These are phyloP conservation scores for Nannochloropsis gaditana DNA, from an alignment of 108 stramenopile genomes.

Conservation along the genomic window DNA sequence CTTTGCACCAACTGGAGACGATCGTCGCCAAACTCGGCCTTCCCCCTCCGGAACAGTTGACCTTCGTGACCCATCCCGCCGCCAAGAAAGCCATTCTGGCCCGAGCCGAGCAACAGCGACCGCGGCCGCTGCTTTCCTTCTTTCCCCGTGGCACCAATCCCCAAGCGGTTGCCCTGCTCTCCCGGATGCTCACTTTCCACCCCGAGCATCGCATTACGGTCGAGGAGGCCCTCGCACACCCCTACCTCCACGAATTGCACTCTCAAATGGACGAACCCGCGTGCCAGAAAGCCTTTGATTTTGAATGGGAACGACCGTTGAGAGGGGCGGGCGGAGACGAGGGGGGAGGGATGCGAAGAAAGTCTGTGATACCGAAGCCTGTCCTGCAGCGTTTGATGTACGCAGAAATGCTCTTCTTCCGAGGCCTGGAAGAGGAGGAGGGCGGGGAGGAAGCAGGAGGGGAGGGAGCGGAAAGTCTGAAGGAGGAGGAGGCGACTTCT, in stretches of 20 bases:
- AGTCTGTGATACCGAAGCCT: slow-evolving; percentile 1
- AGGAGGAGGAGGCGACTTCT: not conserved
- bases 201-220: slow-evolving; percentile 56
- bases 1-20: slow-evolving; percentile 57
- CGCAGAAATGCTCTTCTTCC: slow-evolving; percentile 20
- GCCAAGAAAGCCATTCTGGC: slow-evolving; percentile 26
- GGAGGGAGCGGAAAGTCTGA: not conserved
- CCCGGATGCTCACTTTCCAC: slow-evolving; percentile 54
- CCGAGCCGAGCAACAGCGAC: not conserved
- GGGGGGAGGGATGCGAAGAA: not conserved
- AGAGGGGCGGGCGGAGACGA: not conserved
- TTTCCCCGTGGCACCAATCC: slow-evolving; percentile 49
- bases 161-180: slow-evolving; percentile 55
- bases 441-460: not conserved
- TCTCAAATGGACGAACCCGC: slow-evolving; percentile 38
- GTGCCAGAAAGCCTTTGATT: slow-evolving; percentile 35
- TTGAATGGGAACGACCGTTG: slow-evolving; percentile 39
- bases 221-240: slow-evolving; percentile 60
- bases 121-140: slow-evolving; percentile 37
- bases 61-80: slow-evolving; percentile 43
- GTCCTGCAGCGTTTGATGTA: slow-evolving; percentile 23
- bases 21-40: slow-evolving; percentile 57
- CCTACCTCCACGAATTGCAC: slow-evolving; percentile 60
- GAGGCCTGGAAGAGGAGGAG: not conserved
- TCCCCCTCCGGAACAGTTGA: slow-evolving; percentile 51